Conservation (phyloP, 2,329 filamentous ascomycete species). For the Annulohypoxylon truncatum region DNA sequence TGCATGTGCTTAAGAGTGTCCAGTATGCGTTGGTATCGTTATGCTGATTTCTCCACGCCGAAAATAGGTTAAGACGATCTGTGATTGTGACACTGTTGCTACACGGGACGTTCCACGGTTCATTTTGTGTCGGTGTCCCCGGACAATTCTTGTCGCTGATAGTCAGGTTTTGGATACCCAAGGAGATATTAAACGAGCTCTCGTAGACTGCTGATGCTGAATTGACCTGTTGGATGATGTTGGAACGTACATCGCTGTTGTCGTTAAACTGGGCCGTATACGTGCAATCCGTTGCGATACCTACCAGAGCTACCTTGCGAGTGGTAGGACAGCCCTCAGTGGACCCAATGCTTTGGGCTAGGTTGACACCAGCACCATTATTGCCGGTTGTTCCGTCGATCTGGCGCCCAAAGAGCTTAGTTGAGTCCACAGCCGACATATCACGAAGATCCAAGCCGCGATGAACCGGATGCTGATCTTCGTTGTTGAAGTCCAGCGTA, state of each 20-base stretch:
- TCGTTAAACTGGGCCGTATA: conserved; percentile 80
- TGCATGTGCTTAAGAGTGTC: conserved; percentile 86
- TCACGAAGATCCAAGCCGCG: conserved; percentile 61
- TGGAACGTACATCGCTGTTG: conserved; percentile 72
- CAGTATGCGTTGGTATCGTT: conserved; percentile 90
- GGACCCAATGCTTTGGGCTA: conserved; percentile 81
- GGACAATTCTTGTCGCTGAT: conserved; percentile 82
- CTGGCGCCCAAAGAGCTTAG: conserved; percentile 76
- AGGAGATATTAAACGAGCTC: conserved; percentile 90
- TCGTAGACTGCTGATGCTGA: conserved; percentile 89
- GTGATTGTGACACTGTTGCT: conserved; percentile 72
- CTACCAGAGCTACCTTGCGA: conserved; percentile 91
- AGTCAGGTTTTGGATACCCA: conserved; percentile 88
- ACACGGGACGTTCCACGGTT: conserved; percentile 88
- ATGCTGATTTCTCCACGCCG: conserved; percentile 83
- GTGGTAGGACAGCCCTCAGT: conserved; percentile 87
- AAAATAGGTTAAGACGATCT: conserved; percentile 87
- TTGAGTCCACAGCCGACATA: conserved; percentile 71
- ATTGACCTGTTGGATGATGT: conserved; percentile 87
- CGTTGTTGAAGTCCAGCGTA: conserved; percentile 80
- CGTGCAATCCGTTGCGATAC: conserved; percentile 91
- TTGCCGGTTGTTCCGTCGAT: conserved; percentile 76
- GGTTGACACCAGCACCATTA: conserved; percentile 82
- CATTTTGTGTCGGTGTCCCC: conserved; percentile 70
- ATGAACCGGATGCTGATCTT: conserved; percentile 76